These are phyloP conservation scores for Microcyclosporella mali DNA, from an alignment of 2,329 filamentous ascomycete species.

Conservation along the genomic window DNA sequence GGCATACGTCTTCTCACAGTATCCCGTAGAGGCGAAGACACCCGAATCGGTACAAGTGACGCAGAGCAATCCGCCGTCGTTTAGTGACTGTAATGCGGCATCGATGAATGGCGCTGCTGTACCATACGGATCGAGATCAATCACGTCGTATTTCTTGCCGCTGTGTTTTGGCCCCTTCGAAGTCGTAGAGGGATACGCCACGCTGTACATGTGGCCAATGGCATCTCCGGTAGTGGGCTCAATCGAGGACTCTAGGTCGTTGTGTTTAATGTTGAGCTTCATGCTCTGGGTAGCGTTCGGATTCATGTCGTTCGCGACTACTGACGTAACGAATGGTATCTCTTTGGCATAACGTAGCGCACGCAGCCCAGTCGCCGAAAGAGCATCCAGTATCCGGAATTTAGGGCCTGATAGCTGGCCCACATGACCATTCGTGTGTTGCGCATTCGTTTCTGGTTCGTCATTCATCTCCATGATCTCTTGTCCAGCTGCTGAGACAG, in stretches of 20 bases:
- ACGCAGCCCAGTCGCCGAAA: conserved; percentile 87
- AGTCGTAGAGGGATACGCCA: conserved; percentile 28
- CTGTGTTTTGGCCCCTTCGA: conserved; percentile 34
- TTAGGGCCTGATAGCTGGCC: conserved; percentile 31
- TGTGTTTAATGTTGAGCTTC: conserved; percentile 76
- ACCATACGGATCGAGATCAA: conserved; percentile 94
- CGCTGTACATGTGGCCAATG: conserved; percentile 80
- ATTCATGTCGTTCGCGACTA: conserved; percentile 80
- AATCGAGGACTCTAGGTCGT: conserved; percentile 65
- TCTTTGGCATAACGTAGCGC: conserved; percentile 89
- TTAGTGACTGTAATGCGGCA: conserved; percentile 76
- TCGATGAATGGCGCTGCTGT: conserved; percentile 91
- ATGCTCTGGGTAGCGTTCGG: conserved; percentile 53
- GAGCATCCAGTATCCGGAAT: conserved; percentile 86
- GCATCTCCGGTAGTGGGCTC: conserved; percentile 74
- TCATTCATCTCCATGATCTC: background rate
- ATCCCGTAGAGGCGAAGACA: conserved; percentile 89
- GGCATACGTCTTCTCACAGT: conserved; percentile 87
- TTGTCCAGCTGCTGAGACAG: background rate
- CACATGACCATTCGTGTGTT: conserved; percentile 6
- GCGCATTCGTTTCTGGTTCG: background rate
- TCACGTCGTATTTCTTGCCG: conserved; percentile 69
- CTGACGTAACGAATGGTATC: conserved; percentile 51
- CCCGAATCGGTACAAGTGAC: conserved; percentile 95
- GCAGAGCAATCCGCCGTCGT: conserved; percentile 83